Base-by-base conservation (phyloP, 2,329 filamentous ascomycete species). In the Harringtonia aguacate region DNA sequence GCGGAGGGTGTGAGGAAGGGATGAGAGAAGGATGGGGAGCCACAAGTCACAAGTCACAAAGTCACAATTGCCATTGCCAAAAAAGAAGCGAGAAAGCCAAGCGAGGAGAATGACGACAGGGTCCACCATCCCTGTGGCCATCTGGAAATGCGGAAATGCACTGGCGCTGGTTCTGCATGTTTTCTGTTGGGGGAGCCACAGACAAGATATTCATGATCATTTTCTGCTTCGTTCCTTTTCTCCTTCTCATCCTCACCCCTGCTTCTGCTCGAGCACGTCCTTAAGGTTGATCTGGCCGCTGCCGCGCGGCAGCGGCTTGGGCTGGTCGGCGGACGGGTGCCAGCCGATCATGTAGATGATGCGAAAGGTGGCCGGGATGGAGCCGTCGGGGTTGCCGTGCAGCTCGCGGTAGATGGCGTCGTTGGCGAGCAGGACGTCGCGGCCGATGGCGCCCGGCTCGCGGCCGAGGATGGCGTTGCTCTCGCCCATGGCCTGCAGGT, bases 271-370 rank as follows among this genome's bases (percentile, higher is more conserved):
- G 35, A 79, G 55, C 17, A 95, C 70, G 61, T 97, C 89, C 62
- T 92, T 94, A 50, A 98, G 72, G 61, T 85, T 95, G 35, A 95
- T 67, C 58, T 95, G 73, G 10, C 86, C 92, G 51, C 83, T 94
- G 1, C 92, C 92, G 52, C 92, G 77, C 52, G 81, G 66, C 46
- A 97, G 65, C 6, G 92, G 89, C 63, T 90, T 72, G 3, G 81
- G 72, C 64, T 97, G 89, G 43, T 81, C 77, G 27, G 75, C 73
- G 2, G 85, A 82, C 52, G 89, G 85, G 59, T 90, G 94, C 92
- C 92, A 98, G 0, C 92, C 92, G 63, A 98, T 98, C 89, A 97
- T 95, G 62, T 92, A 95, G 49, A 98, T 95, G 54, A 95, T 74
- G 53, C 92, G 76, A 59, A 95, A 98, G 0, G 92, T 98, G 1